Base-by-base conservation (phyloP, 2,329 filamentous ascomycete genomes). In the Ceratocystiopsis sp. region DNA sequence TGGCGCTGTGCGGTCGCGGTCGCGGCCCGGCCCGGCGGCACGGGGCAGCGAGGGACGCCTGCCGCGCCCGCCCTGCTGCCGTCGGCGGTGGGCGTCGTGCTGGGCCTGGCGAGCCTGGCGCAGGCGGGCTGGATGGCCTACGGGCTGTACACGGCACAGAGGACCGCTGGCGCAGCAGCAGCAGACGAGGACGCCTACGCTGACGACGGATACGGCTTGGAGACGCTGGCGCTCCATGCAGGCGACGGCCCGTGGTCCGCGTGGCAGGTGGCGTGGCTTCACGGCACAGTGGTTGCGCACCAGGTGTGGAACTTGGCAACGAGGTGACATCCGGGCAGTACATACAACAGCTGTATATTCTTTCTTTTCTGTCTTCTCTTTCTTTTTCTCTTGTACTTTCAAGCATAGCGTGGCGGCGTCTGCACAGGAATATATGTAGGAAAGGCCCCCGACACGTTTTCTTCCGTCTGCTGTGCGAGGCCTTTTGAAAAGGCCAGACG, bases 241-340 rank as follows among this genome's bases (percentile, higher is more conserved):
- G 25, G 2, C 25, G 25, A 29, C 25, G 25, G 25, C 15, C 40
- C 42, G n/a, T 49, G 49, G 45, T 36, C 29, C 21, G 47, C 43
- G 46, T 47, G 46, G 48, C 47, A 49, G 45, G 18, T 49, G 38
- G 49, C 37, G 11, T 21, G 34, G 46, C 45, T 51, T 40, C 49
- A 51, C 37, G 37, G 44, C 3, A 25, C 37, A 1, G 45, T 45
- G 16, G 19, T 47, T 14, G 45, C 18, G 2, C 49, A 51, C 43
- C 43, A 47, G 32, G 35, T 37, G 36, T 49, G 47, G 48, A 46
- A 46, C 38, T 16, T 46, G 29, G 25, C 38, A 3, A 35, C 34
- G 41, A 36, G 33, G 21, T 45, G 21, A 38, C 2, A 15, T 32
- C 14, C n/a, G 14, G 18, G 19, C n/a, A 14, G 33, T 34, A 15